Evolutionary conservation across 1,139 yeast species (phyloP), one percentile per base, ranked within the genome.

Genomic region (Kodamaea plutei): DNA sequence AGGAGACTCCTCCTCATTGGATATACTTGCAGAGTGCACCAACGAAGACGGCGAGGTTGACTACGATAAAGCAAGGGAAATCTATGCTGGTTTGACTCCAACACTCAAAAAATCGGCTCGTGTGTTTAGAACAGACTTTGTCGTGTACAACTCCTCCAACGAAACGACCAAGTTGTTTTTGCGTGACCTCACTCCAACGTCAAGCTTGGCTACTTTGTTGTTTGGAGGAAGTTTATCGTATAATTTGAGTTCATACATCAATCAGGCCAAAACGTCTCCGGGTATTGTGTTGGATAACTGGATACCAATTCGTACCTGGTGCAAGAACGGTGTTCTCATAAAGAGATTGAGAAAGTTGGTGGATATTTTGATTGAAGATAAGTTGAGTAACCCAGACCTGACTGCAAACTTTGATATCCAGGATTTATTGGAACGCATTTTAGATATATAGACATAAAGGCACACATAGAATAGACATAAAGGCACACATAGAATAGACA

Each of bases 231-330:
- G 72, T 1, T 70, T 91, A 10, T 58, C 69, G 16, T 88, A 85
- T 45, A 95, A 89, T 45, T 57, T 85, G 23, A 56, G 61, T 6
- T 48, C 56, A 4, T 48, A 58, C 26, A 36, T 64, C 2, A 48
- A 57, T 2, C 59, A 64, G 1, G 62, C 62, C 4, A 82, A 29
- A 66, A 81, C 35, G 70, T 81, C 16, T 2, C 47, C 47, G 2
- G 48, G 48, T 1, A 38, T 44, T 16, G 47, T 44, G 11, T 26
- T 44, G 26, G 48, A 43, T 30, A 30, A 39, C 51, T 88, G 36
- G 95, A 84, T 47, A 69, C 72, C 29, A 84, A 96, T 96, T 88
- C 95, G 6, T 64, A 91, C 20, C 66, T 84, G 97, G 96, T 84
- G 95, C 42, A 83, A 93, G 45, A 87, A 89, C 48, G 97, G 93